Conservation (phyloP, 2,329 filamentous ascomycete genomes). For the Paracoccidioides brasiliensis region DNA sequence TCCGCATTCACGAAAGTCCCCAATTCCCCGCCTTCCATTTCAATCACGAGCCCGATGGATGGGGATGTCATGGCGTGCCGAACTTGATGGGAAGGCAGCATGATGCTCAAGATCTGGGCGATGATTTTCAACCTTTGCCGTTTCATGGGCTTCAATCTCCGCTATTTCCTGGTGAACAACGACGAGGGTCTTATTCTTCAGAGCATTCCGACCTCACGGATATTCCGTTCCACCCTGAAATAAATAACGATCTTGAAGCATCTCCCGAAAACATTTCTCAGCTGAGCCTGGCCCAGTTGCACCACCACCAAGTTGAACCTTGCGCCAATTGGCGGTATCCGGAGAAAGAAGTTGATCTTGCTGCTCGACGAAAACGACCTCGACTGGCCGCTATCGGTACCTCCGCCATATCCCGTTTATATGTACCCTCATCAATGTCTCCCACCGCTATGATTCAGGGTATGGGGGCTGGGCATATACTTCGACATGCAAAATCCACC, state of each 20-base stretch:
- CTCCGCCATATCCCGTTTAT: conserved; percentile 25
- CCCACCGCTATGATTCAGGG: conserved; percentile 26
- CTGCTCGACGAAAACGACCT: conserved; percentile 34
- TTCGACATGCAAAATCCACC: conserved; percentile 35
- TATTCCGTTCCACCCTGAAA: background rate
- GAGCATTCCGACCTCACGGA: conserved; percentile 16
- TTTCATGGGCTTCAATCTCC: conserved; percentile 21
- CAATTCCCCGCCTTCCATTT: background rate
- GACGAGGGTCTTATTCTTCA: conserved; percentile 23
- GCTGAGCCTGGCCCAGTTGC: conserved; percentile 13
- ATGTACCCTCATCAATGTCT: conserved; percentile 30
- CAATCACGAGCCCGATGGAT: background rate
- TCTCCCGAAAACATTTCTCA: conserved; percentile 4
- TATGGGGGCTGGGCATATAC: conserved; percentile 24
- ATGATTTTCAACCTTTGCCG: conserved; percentile 21
- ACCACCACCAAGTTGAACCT: conserved; percentile 14
- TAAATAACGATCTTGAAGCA: conserved; percentile 6
- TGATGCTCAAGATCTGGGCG: background rate
- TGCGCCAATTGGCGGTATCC: conserved; percentile 22
- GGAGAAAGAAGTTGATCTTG: conserved; percentile 33
- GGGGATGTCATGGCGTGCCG: conserved; percentile 5
- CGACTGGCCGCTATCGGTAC: conserved; percentile 35
- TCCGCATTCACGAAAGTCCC: background rate
- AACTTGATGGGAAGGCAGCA: background rate
- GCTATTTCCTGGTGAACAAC: conserved; percentile 16